Evolutionary conservation across 1,284 basidiomycete species (phyloP).

Genomic region (Ceratobasidium sp.): DNA sequence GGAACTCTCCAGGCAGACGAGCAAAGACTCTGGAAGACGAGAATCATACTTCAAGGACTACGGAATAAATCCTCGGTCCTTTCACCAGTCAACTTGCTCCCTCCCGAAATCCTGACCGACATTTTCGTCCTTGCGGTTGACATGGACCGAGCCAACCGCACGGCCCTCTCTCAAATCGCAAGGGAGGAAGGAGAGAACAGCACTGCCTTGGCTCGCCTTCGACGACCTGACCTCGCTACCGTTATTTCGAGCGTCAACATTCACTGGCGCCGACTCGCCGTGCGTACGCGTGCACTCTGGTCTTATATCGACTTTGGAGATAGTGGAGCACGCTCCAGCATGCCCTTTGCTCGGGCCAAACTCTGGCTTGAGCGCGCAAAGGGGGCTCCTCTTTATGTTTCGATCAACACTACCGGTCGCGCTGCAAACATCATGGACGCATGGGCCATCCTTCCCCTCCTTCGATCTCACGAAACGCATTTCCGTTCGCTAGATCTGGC

Average conservation of each 20-base stretch:
- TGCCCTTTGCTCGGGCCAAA: slow-evolving; percentile 16
- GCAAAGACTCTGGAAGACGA: slow-evolving; percentile 16
- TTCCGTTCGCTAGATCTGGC: slow-evolving; percentile 24
- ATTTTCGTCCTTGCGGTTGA: slow-evolving; percentile 27
- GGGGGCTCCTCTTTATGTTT: slow-evolving; percentile 18
- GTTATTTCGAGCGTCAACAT: slow-evolving; percentile 31
- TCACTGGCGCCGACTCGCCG: slow-evolving; percentile 11
- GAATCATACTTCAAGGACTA: slow-evolving; percentile 12
- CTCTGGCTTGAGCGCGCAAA: slow-evolving; percentile 20
- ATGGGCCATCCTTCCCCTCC: slow-evolving; percentile 27
- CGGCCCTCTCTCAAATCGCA: not conserved
- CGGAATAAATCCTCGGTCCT: slow-evolving; percentile 18
- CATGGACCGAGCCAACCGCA: not conserved
- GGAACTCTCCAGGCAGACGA: slow-evolving; percentile 1
- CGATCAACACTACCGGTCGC: slow-evolving; percentile 19
- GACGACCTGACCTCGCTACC: slow-evolving; percentile 23
- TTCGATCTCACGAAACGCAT: slow-evolving; percentile 24
- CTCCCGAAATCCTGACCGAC: slow-evolving; percentile 21
- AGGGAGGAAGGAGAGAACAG: slow-evolving; percentile 1
- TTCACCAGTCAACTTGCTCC: slow-evolving; percentile 17
- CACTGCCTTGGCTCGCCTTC: not conserved
- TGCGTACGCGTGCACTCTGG: slow-evolving; percentile 26
- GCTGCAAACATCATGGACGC: slow-evolving; percentile 28
- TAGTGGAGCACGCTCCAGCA: slow-evolving; percentile 8
- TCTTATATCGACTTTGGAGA: slow-evolving; percentile 19